Conservation (phyloP, 192 early-diverging fungal genomes). For the Neocallimastix lanati region DNA sequence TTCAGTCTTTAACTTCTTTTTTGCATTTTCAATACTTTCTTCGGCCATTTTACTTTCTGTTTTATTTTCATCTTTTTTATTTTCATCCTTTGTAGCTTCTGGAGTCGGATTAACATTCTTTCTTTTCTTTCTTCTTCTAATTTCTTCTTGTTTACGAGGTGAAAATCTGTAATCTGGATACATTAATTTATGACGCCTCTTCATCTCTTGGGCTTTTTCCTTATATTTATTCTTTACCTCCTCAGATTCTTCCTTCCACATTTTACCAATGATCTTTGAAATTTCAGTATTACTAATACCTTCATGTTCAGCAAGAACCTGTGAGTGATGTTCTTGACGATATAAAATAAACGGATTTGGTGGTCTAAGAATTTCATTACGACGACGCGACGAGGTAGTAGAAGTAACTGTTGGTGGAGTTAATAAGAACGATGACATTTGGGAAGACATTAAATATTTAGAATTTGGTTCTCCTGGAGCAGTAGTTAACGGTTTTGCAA, state of each 20-base stretch:
- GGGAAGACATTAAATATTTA: background rate
- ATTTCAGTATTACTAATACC: constrained; percentile 31
- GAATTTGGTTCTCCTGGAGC: no score
- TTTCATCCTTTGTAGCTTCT: background rate
- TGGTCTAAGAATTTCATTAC: constrained; percentile 12
- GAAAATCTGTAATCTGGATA: constrained; percentile 36
- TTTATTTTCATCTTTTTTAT: background rate
- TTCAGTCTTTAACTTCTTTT: background rate
- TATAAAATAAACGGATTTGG: constrained; percentile 32
- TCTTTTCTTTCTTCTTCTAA: background rate
- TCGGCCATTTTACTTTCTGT: background rate
- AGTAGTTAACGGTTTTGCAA: background rate
- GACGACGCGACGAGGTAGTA: background rate
- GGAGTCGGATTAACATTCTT: background rate
- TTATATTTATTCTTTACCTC: constrained; percentile 24
- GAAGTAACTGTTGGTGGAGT: background rate
- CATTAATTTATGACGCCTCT: constrained; percentile 27
- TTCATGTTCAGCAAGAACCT: constrained; percentile 24
- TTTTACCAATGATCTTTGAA: constrained; percentile 32
- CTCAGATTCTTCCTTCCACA: constrained; percentile 26
- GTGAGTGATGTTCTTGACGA: constrained; percentile 28
- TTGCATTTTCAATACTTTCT: background rate
- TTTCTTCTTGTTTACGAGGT: constrained; percentile 12
- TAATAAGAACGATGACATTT: background rate
- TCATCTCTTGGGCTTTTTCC: constrained; percentile 23